Percentiles rank a stretch among this genome's conserved stretches.
Evolutionary conservation across 2,329 filamentous ascomycete species (phyloP).

Genomic region (Calonectria fujianensis): DNA sequence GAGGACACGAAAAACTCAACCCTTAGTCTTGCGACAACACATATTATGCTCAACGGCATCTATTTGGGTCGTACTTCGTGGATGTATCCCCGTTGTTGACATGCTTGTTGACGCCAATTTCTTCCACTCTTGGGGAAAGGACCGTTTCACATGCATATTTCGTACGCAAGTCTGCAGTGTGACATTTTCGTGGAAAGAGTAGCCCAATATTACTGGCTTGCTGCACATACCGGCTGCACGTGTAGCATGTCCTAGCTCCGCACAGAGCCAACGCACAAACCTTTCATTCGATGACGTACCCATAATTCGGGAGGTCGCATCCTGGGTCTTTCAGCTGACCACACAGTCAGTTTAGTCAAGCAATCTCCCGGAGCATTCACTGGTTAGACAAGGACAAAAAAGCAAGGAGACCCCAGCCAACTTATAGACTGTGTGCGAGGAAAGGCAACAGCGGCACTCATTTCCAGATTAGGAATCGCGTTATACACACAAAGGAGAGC

Average conservation of each 20-base stretch:
- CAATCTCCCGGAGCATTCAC: not conserved
- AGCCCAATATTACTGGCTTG: not conserved
- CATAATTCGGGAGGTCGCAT: not conserved
- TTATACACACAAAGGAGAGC: not conserved
- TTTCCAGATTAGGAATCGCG: not conserved
- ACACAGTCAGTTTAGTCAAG: not conserved
- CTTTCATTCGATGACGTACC: not conserved
- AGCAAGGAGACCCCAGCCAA: not conserved
- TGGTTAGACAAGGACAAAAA: not conserved
- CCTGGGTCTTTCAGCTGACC: not conserved
- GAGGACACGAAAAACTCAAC: not conserved
- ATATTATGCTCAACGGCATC: not conserved
- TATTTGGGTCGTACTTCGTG: not conserved
- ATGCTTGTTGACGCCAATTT: not conserved
- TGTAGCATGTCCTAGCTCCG: not conserved
- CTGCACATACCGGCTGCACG: not conserved
- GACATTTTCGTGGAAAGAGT: not conserved
- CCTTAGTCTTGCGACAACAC: not conserved
- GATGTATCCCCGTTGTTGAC: not conserved
- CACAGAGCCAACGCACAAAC: not conserved
- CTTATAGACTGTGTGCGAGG: not conserved
- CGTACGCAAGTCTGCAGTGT: not conserved
- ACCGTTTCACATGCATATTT: conserved; percentile 1
- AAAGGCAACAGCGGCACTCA: not conserved
- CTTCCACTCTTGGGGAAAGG: not conserved